A percentile compares a stretch with the other conserved stretches of the same genome.
These are phyloP conservation scores for Lactarius quietus DNA, from an alignment of 768 basidiomycete genomes.

Conservation along the genomic window DNA sequence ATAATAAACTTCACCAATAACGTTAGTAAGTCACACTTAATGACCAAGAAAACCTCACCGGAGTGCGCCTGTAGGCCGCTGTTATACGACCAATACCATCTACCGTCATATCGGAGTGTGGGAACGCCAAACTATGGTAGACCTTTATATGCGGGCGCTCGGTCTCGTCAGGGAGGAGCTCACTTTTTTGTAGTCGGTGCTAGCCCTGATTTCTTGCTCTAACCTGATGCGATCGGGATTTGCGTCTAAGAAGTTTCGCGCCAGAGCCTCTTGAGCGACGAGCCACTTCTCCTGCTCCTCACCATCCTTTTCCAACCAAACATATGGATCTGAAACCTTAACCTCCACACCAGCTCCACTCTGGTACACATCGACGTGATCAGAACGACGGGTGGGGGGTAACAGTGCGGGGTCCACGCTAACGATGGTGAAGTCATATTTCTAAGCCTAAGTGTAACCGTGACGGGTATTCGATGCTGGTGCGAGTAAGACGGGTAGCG, in stretches of 20 bases:
- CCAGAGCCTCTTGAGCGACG: slow-evolving; percentile 54
- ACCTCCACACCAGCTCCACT: slow-evolving; percentile 61
- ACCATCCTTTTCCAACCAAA: slow-evolving; percentile 65
- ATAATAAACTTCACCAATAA: slow-evolving; percentile 47
- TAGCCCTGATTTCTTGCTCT: slow-evolving; percentile 54
- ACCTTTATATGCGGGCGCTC: slow-evolving; percentile 1
- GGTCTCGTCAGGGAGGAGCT: neutral
- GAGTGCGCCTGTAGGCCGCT: slow-evolving; percentile 71
- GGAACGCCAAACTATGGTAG: slow-evolving; percentile 58
- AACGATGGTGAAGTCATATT: slow-evolving; percentile 34
- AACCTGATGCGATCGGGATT: slow-evolving; percentile 56
- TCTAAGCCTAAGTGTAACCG: neutral
- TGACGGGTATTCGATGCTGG: too few species aligned
- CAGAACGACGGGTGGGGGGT: slow-evolving; percentile 65
- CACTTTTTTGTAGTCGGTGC: slow-evolving; percentile 43
- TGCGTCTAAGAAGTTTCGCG: slow-evolving; percentile 57
- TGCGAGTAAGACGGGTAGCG: too few species aligned
- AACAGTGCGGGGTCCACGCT: slow-evolving; percentile 51
- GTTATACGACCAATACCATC: slow-evolving; percentile 83
- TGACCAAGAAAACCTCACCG: slow-evolving; percentile 25
- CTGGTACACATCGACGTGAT: slow-evolving; percentile 66
- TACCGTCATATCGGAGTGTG: slow-evolving; percentile 54
- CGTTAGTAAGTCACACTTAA: neutral
- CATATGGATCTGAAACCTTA: slow-evolving; percentile 64
- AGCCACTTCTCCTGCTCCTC: slow-evolving; percentile 66